Evolutionary conservation across 176 grass and related monocot genomes (phyloP).

Genomic region (Chloris gayana): DNA sequence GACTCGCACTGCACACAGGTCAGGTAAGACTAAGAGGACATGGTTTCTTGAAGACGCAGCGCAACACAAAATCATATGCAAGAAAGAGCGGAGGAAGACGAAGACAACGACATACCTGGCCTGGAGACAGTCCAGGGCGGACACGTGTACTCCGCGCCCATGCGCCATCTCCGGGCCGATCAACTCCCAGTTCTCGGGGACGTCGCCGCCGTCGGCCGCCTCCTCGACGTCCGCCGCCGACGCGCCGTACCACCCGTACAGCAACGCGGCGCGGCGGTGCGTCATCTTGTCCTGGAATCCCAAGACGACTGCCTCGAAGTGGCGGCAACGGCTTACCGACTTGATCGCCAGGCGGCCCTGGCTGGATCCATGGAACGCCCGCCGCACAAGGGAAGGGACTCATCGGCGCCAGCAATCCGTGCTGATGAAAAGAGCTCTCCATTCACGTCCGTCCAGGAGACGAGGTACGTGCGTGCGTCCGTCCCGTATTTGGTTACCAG

Average conservation of each 20-base stretch:
- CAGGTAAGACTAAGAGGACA: too few relatives aligned
- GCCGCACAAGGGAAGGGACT: not conserved
- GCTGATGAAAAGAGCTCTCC: not conserved
- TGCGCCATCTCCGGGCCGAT: not conserved
- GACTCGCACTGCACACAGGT: not conserved
- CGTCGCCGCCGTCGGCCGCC: not conserved
- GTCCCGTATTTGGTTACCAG: too few relatives aligned
- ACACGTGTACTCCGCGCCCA: not conserved
- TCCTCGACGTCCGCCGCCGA: not conserved
- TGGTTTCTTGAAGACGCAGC: too few relatives aligned
- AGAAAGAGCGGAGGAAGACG: not conserved
- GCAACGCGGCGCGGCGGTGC: not conserved
- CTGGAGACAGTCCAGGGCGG: not conserved
- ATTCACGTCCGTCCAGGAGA: not conserved
- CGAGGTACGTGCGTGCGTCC: too few relatives aligned
- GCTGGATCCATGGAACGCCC: not conserved
- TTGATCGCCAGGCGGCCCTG: not conserved
- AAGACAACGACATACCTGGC: not conserved
- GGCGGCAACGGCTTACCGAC: not conserved
- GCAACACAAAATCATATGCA: not conserved
- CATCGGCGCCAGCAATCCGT: not conserved
- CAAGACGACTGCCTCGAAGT: not conserved
- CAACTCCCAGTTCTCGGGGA: not conserved
- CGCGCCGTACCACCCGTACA: not conserved
- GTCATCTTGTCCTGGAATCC: not conserved